Evolutionary conservation across 306 rosid species (phyloP).

Genomic region (Rosa multiflora): DNA sequence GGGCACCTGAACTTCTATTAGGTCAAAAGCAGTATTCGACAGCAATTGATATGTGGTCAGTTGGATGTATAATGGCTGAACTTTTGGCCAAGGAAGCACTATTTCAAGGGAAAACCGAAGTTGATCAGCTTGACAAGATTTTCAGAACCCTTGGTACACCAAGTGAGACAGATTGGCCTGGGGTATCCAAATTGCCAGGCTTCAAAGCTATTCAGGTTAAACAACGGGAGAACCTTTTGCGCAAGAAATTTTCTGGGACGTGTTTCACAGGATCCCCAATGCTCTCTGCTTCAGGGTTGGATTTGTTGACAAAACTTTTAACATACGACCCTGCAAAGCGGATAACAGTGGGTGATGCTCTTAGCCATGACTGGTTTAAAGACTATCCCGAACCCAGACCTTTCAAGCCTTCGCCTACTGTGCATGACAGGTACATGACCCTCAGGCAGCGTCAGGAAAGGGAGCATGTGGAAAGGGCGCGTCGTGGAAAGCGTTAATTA

Average conservation of each 20-base stretch:
- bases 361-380: slow-evolving; percentile 77
- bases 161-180: slow-evolving; percentile 77
- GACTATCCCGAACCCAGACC: slow-evolving; percentile 75
- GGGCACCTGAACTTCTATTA: slow-evolving; percentile 88
- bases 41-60: slow-evolving; percentile 97
- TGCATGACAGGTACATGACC: slow-evolving; percentile 48
- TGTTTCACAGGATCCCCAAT: slow-evolving; percentile 81
- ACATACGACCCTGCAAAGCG: slow-evolving; percentile 75
- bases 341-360: slow-evolving; percentile 78
- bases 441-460: slow-evolving; percentile 32
- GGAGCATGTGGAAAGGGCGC: background rate
- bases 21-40: slow-evolving; percentile 83
- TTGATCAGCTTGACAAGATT: slow-evolving; percentile 88
- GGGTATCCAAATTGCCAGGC: slow-evolving; percentile 71
- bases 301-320: slow-evolving; percentile 74
- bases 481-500: slow-evolving; percentile 7
- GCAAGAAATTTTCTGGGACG: slow-evolving; percentile 77
- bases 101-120: slow-evolving; percentile 75
- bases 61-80: slow-evolving; percentile 97
- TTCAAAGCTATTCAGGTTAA: slow-evolving; percentile 60
- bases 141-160: slow-evolving; percentile 80
- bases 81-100: slow-evolving; percentile 72
- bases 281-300: slow-evolving; percentile 77
- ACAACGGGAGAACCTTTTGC: slow-evolving; percentile 56
- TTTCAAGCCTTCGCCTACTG: slow-evolving; percentile 51